Evolutionary conservation across 305 asterid genomes (phyloP).

Genomic region (Plantago rigida): DNA sequence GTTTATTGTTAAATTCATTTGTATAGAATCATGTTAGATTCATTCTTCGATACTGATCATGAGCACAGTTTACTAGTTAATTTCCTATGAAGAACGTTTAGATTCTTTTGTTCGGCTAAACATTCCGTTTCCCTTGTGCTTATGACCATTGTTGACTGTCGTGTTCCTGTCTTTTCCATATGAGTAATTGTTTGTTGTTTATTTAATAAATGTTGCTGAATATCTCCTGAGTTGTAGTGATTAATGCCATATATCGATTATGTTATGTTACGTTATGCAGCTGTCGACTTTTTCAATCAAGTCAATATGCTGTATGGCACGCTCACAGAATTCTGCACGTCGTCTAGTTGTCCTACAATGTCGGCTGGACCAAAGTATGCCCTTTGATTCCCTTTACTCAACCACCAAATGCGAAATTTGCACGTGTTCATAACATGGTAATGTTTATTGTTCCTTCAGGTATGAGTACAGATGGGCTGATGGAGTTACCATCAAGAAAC

Average conservation of each 20-base stretch:
- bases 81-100: conserved; percentile 3
- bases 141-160: neutral
- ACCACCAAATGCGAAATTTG: neutral
- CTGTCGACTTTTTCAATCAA: conserved; percentile 55
- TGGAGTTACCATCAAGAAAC: too few relatives aligned
- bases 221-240: conserved; percentile 12
- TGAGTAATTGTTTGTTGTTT: conserved; percentile 1
- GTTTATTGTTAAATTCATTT: too few relatives aligned
- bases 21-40: too few relatives aligned
- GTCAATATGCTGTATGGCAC: conserved; percentile 47
- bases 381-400: conserved; percentile 1
- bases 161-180: conserved; percentile 1
- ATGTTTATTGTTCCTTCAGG: too few relatives aligned
- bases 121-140: conserved; percentile 17
- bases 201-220: neutral
- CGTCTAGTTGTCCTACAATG: conserved; percentile 50
- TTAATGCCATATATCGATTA: conserved; percentile 16
- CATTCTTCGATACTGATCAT: too few relatives aligned
- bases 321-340: conserved; percentile 59
- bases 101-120: neutral
- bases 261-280: conserved; percentile 30
- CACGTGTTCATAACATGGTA: too few relatives aligned
- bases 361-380: conserved; percentile 60
- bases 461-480: too few relatives aligned
- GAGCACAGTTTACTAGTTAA: too few relatives aligned